These are phyloP conservation scores for Phytophthora quininea DNA, from an alignment of 352 stramenopile species.

Conservation along the genomic window DNA sequence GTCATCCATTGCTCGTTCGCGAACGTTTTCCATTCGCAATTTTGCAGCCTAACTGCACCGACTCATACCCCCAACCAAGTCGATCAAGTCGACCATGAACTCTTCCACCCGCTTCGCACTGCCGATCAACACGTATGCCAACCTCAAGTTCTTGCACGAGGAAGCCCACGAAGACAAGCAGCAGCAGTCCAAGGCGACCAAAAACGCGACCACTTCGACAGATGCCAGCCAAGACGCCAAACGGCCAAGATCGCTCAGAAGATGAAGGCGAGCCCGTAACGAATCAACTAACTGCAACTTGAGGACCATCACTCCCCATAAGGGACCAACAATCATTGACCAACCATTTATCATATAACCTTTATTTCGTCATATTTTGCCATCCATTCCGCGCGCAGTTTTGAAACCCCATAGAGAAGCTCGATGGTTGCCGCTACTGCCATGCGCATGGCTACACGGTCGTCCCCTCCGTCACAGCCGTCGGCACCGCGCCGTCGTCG, in stretches of 20 bases:
- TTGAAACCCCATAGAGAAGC: not conserved
- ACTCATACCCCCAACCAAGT: constrained; percentile 27
- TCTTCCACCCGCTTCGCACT: constrained; percentile 36
- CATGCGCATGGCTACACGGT: constrained; percentile 1
- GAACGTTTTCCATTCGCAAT: constrained; percentile 1
- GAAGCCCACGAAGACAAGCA: not conserved
- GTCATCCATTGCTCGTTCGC: too few relatives aligned
- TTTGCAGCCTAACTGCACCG: constrained; percentile 4
- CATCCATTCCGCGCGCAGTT: constrained; percentile 2
- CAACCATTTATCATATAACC: not conserved
- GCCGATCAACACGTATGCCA: constrained; percentile 16
- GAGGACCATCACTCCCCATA: not conserved
- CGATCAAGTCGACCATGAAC: not conserved
- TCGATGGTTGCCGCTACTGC: not conserved
- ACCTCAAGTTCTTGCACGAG: constrained; percentile 18
- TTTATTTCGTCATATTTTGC: not conserved
- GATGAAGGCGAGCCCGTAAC: too few relatives aligned
- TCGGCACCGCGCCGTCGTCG: constrained; percentile 22
- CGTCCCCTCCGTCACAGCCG: constrained; percentile 5
- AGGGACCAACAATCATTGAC: not conserved
- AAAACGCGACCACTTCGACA: not conserved
- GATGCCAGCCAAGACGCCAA: too few relatives aligned
- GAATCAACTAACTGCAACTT: too few relatives aligned
- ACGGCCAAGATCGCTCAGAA: too few relatives aligned
- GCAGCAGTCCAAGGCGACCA: not conserved